Percentiles rank a stretch among this genome's conserved stretches.
Evolutionary conservation across 768 basidiomycete species (phyloP).

Genomic region (Auricularia auricula-judae): DNA sequence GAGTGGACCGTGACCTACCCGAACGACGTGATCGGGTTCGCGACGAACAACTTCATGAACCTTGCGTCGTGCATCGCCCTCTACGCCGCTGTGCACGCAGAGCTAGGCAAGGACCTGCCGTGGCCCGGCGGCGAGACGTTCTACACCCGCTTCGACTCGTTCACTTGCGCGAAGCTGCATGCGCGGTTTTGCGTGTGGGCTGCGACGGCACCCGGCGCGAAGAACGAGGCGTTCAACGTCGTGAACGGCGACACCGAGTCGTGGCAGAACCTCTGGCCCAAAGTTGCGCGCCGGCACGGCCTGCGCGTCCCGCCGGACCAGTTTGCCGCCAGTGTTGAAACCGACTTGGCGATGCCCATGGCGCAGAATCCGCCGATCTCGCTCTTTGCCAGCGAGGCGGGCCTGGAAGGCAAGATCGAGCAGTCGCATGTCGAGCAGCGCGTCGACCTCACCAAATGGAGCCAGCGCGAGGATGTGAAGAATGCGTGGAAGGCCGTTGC

Average conservation of each 20-base stretch:
- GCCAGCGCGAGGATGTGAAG: background rate
- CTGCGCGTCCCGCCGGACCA: background rate
- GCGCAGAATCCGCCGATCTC: background rate
- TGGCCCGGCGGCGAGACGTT: background rate
- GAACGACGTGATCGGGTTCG: conserved; percentile 1
- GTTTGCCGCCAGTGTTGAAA: background rate
- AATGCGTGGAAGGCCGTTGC: background rate
- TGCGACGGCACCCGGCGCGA: background rate
- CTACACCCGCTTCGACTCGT: conserved; percentile 1
- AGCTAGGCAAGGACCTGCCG: background rate
- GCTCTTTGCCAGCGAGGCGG: background rate
- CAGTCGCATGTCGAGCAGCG: background rate
- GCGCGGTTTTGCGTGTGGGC: background rate
- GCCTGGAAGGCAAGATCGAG: background rate
- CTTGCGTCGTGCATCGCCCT: background rate
- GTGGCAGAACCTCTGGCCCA: conserved; percentile 1
- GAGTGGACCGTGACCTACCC: background rate
- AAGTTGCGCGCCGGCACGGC: background rate
- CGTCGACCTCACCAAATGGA: conserved; percentile 2
- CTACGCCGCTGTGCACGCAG: background rate
- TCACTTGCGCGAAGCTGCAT: background rate
- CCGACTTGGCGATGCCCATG: background rate
- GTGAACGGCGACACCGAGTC: conserved; percentile 1
- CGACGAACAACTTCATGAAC: conserved; percentile 1
- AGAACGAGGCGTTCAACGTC: conserved; percentile 1